Base-by-base conservation (phyloP, 345 rosid species). In the Streptanthus diversifolius region DNA sequence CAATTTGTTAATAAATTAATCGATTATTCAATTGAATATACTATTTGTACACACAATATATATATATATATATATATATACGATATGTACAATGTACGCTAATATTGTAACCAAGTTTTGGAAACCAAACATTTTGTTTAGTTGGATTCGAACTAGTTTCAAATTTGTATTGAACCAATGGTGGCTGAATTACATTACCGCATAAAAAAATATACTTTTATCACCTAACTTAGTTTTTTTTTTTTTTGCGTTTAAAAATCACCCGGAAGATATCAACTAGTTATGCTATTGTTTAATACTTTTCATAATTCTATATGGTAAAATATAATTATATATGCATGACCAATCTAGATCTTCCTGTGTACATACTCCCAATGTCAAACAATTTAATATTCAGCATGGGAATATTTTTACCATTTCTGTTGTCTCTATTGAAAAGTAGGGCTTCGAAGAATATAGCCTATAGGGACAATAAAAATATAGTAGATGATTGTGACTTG, bases 401-500 rank as follows among this genome's bases (percentile, higher is more conserved):
- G 52, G 24, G 19, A 33, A 63, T 32, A 63, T 72, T 24, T 29
- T 63, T 63, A 43, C 63, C 14, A 32, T 41, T 53, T 32, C 2
- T 35, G 33, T 30, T 32, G 9, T 19, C 14, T 7, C 10, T 21
- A 39, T 8, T 3, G 36, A 17, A 24, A 51, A 18, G 54, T 72
- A 40, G 55, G 54, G 39, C 13, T 53, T 30, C 17, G 25, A 41
- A 17, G 61, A 15, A 27, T 37, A 41, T 40, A 49, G 45, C 48
- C 40, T 22, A 36, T 19, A 8, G 22, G 61, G 55, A 21, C 11
- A 41, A 21, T 36, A 59, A 72, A 44, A 66, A 29, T 49, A 58
- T 11, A 27, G 1, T n/a, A 54, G 8, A 66, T 40, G 29, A 19
- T 10, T 51, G 62, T 59, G 70, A 68, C 68, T 75, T 41, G 15